Evolutionary conservation across 441 rosid species (phyloP).

Genomic region (Erysimum cheiri): DNA sequence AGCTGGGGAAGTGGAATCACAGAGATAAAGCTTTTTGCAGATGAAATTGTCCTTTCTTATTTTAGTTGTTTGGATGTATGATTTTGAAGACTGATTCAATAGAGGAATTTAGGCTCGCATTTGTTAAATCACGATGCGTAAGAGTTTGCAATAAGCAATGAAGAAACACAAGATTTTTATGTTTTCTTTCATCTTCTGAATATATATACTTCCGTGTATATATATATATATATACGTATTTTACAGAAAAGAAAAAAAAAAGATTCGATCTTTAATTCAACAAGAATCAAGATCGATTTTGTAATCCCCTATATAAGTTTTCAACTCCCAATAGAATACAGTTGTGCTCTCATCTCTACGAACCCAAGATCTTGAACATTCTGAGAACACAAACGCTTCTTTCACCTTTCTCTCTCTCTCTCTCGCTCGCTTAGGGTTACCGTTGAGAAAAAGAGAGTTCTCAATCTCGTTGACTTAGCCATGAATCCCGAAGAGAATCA

Average conservation of each 20-base stretch:
- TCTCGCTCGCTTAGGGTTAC: conserved; percentile 47
- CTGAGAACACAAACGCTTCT: conserved; percentile 36
- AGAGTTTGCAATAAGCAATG: conserved; percentile 43
- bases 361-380: conserved; percentile 31
- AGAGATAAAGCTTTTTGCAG: conserved; percentile 35
- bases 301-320: conserved; percentile 23
- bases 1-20: conserved; percentile 40
- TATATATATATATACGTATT: not conserved
- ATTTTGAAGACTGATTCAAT: conserved; percentile 26
- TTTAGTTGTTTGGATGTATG: conserved; percentile 40
- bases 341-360: conserved; percentile 34
- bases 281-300: conserved; percentile 33
- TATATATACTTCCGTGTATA: conserved; percentile 9
- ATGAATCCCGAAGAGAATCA: conserved; percentile 46
- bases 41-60: conserved; percentile 30
- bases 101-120: conserved; percentile 34
- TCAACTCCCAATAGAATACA: conserved; percentile 20
- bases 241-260: not conserved
- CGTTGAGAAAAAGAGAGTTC: conserved; percentile 35
- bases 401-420: conserved; percentile 17
- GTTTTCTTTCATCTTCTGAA: conserved; percentile 6
- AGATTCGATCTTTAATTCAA: conserved; percentile 3
- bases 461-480: conserved; percentile 26
- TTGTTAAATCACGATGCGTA: conserved; percentile 28
- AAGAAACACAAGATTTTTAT: conserved; percentile 19